Evolutionary conservation across 169 alveolate species (phyloP).

Genomic region (Cryptosporidium tyzzeri): DNA sequence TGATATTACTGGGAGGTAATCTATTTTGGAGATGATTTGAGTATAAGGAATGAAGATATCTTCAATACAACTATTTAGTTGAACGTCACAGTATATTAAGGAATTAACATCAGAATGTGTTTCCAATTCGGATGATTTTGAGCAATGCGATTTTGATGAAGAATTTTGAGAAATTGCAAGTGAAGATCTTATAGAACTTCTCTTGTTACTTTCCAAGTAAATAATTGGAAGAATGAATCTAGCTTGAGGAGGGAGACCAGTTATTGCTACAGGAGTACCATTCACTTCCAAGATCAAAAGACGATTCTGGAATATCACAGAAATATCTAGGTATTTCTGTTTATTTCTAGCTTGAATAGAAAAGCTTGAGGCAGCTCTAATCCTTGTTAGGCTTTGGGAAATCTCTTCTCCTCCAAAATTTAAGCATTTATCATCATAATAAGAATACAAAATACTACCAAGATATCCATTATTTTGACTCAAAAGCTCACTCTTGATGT

Average conservation of each 20-base stretch:
- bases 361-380: slow-evolving; percentile 20
- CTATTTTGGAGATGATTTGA: slow-evolving; percentile 39
- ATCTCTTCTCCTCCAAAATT: slow-evolving; percentile 57
- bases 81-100: slow-evolving; percentile 18
- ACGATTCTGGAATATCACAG: slow-evolving; percentile 43
- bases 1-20: slow-evolving; percentile 35
- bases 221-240: slow-evolving; percentile 53
- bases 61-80: slow-evolving; percentile 7
- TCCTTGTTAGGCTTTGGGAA: slow-evolving; percentile 27
- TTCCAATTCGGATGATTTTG: neutral
- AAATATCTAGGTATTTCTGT: neutral
- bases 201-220: slow-evolving; percentile 10
- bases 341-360: neutral
- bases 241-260: slow-evolving; percentile 50
- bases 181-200: neutral
- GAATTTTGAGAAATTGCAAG: neutral
- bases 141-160: neutral
- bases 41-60: slow-evolving; percentile 50
- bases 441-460: slow-evolving; percentile 59
- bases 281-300: slow-evolving; percentile 22
- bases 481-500: neutral
- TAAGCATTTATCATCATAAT: slow-evolving; percentile 62
- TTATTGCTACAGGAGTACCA: slow-evolving; percentile 25
- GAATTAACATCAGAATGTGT: neutral
- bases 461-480: neutral